Evolutionary conservation across 2,329 filamentous ascomycete genomes (phyloP).

Genomic region (Phymatotrichopsis omnivora): DNA sequence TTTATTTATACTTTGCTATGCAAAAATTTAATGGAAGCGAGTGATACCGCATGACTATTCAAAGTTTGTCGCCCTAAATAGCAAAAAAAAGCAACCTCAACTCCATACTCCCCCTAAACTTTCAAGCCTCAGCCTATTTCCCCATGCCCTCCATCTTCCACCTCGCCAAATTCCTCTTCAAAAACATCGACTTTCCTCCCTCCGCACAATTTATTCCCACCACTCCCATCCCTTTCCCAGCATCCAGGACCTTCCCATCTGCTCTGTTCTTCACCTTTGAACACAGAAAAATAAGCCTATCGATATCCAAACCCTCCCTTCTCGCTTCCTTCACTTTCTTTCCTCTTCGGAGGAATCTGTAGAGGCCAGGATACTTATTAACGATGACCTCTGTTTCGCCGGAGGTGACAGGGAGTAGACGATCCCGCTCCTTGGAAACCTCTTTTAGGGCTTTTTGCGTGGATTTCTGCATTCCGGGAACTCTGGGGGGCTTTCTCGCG

Average conservation of each 20-base stretch:
- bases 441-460: too few relatives aligned
- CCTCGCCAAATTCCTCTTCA: constrained; percentile 14
- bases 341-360: not conserved
- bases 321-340: not conserved
- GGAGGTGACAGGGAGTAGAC: not conserved
- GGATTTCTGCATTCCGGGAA: too few relatives aligned
- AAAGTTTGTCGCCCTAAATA: too few relatives aligned
- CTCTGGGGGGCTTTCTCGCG: too few relatives aligned
- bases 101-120: too few relatives aligned
- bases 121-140: too few relatives aligned
- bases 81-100: too few relatives aligned
- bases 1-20: too few relatives aligned
- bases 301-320: constrained; percentile 8
- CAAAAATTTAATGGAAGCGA: too few relatives aligned
- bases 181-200: constrained; percentile 10
- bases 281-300: constrained; percentile 13
- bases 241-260: not conserved
- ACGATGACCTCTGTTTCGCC: constrained; percentile 16
- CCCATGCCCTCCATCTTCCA: not conserved
- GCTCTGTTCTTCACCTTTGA: constrained; percentile 7
- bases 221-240: constrained; percentile 3
- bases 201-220: constrained; percentile 2
- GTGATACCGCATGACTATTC: too few relatives aligned
- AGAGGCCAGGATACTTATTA: constrained; percentile 13
- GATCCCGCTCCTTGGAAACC: too few relatives aligned